A percentile compares a stretch with the other conserved stretches of the same genome.
phyloP scores from a whole-genome alignment of 768 basidiomycete genomes.

The Suillus sp. region DNA sequence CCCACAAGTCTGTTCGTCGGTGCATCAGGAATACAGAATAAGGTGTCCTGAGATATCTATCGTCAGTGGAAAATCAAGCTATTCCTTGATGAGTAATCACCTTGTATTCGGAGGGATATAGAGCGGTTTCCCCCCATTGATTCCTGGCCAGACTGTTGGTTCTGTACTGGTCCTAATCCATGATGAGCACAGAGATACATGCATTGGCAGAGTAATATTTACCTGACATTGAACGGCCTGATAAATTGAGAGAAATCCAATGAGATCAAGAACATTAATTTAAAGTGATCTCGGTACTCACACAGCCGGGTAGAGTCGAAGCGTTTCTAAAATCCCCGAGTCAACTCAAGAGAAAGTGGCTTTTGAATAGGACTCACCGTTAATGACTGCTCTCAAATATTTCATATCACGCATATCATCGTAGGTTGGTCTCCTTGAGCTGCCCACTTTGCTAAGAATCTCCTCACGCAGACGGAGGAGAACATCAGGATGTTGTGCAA shows the following conservation, averaged over 20 bases:
- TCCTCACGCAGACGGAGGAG: constrained; percentile 34
- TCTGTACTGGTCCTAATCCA: constrained; percentile 25
- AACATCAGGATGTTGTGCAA: constrained; percentile 32
- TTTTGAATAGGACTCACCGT: constrained; percentile 22
- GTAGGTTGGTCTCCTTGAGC: constrained; percentile 30
- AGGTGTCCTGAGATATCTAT: constrained; percentile 29
- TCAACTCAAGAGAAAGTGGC: not conserved
- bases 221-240: constrained; percentile 32
- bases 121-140: constrained; percentile 28
- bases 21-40: constrained; percentile 63
- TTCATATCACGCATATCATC: constrained; percentile 41
- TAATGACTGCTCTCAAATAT: constrained; percentile 43
- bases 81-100: constrained; percentile 22
- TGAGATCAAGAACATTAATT: not conserved
- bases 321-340: constrained; percentile 26
- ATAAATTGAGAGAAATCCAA: no score
- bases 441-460: constrained; percentile 30
- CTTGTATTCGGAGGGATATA: constrained; percentile 36
- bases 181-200: not conserved
- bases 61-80: not conserved
- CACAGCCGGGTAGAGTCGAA: constrained; percentile 35
- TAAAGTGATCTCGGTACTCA: constrained; percentile 16
- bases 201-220: not conserved
- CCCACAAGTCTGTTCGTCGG: constrained; percentile 63
- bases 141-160: constrained; percentile 26